Evolutionary conservation across 805 yeast genomes (phyloP).

Genomic region (Metschnikowia similis): DNA sequence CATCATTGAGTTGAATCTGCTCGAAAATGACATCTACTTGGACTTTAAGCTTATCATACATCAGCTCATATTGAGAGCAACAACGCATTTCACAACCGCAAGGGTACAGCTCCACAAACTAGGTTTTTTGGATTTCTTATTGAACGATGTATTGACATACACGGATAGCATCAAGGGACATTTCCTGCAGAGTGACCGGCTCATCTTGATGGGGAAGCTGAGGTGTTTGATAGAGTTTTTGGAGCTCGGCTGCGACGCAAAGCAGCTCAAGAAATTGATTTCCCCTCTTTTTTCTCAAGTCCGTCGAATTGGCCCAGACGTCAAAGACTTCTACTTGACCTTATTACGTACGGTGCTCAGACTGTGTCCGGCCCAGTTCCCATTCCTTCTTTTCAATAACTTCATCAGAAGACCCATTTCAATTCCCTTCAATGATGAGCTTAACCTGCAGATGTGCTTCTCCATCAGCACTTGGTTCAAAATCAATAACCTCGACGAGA

Average conservation of each 20-base stretch:
- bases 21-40: conserved; percentile 21
- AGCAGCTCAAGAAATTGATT: conserved; percentile 18
- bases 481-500: conserved; percentile 17
- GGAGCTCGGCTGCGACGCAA: conserved; percentile 33
- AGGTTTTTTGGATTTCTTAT: conserved; percentile 18
- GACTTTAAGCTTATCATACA: conserved; percentile 28
- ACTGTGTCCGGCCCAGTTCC: conserved; percentile 25
- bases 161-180: conserved; percentile 10
- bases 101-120: conserved; percentile 21
- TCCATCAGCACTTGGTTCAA: conserved; percentile 42
- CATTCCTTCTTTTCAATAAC: conserved; percentile 25
- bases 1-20: conserved; percentile 3
- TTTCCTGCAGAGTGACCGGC: conserved; percentile 13
- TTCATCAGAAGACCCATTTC: conserved; percentile 9
- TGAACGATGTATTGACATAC: conserved; percentile 18
- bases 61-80: conserved; percentile 22
- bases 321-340: conserved; percentile 19
- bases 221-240: conserved; percentile 24
- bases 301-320: conserved; percentile 1
- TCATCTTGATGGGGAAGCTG: conserved; percentile 8
- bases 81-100: conserved; percentile 22
- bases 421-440: conserved; percentile 14
- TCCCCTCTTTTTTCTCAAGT: conserved; percentile 15
- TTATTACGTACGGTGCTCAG: conserved; percentile 21
- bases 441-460: conserved; percentile 20